Base-by-base conservation (phyloP, 495 filamentous ascomycete genomes). In the Annulohypoxylon maeteangense region DNA sequence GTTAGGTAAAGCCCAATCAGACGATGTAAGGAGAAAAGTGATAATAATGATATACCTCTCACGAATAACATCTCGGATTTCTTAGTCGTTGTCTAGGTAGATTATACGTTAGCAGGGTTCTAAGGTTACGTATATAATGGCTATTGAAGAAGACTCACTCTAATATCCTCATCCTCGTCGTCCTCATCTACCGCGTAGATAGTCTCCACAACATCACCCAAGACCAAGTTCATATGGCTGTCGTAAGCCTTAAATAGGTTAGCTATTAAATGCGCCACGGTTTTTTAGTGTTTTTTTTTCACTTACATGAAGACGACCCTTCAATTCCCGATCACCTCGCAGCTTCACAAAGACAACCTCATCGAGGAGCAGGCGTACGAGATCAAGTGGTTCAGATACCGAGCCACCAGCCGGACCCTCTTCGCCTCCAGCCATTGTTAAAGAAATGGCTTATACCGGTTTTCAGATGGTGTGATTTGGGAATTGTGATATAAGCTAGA, bases 61-160 rank as follows among this genome's bases (percentile, higher is more conserved):
- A 99, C 95, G 76, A 99, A 99, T n/a, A 99, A 82, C 95, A 98
- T 99, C 77, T 98, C 96, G 44, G 93, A 94, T 75, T 97, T 95
- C 81, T 96, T 97, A 80, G 93, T 95, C 62, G 94, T 89, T 10
- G 93, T 97, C 94, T 97, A 51, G 48, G 34, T 97, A 51, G 48
- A 34, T 20, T 48, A 27, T 40, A 11, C 14, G 29, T 79, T 40
- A 77, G 71, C 20, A 45, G 29, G 27, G 27, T 2, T 29, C 6
- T 29, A 29, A 29, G 16, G 25, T 7, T 29, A 22, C 3, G 4
- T 22, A 14, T 29, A n/a, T 10, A 8, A 53, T 3, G n/a, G 5
- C 25, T 22, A 18, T 34, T 29, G 38, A 34, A 25, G 7, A 51
- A 14, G n/a, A 10, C 67, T 34, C 40, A 78, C 79, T 73, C 80